These are phyloP conservation scores for Trichoderma atrobrunneum DNA, from an alignment of 2,329 filamentous ascomycete species.

Conservation along the genomic window DNA sequence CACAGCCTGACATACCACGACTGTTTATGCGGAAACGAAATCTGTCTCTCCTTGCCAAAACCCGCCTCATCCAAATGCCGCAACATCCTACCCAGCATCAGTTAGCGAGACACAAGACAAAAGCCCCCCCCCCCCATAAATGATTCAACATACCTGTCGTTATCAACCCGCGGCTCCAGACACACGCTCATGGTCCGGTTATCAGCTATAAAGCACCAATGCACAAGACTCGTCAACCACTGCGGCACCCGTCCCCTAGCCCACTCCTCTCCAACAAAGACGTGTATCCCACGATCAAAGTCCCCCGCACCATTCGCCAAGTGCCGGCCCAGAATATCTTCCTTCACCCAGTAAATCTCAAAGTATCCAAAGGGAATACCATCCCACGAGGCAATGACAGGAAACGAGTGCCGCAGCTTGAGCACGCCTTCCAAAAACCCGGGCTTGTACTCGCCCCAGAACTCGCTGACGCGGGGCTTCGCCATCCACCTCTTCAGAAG, in stretches of 20 bases:
- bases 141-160: constrained; percentile 64
- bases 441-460: constrained; percentile 71
- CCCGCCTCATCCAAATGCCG: constrained; percentile 69
- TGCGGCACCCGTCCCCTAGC: constrained; percentile 76
- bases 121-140: too few relatives aligned
- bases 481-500: constrained; percentile 88
- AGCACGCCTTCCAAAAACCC: constrained; percentile 67
- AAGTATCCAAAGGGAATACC: constrained; percentile 96
- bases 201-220: constrained; percentile 78
- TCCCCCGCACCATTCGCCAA: constrained; percentile 66
- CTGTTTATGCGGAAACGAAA: constrained; percentile 89
- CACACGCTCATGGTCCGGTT: constrained; percentile 77
- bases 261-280: constrained; percentile 88
- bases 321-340: constrained; percentile 73
- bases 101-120: too few relatives aligned
- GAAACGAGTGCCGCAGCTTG: constrained; percentile 73
- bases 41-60: constrained; percentile 82
- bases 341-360: constrained; percentile 97
- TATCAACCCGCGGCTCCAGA: constrained; percentile 89
- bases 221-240: constrained; percentile 85
- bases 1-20: constrained; percentile 78
- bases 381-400: constrained; percentile 90
- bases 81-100: constrained; percentile 26
- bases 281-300: constrained; percentile 85
- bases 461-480: constrained; percentile 74